Evolutionary conservation across 352 stramenopile genomes (phyloP).

Genomic region (Phytophthora colocasiae): DNA sequence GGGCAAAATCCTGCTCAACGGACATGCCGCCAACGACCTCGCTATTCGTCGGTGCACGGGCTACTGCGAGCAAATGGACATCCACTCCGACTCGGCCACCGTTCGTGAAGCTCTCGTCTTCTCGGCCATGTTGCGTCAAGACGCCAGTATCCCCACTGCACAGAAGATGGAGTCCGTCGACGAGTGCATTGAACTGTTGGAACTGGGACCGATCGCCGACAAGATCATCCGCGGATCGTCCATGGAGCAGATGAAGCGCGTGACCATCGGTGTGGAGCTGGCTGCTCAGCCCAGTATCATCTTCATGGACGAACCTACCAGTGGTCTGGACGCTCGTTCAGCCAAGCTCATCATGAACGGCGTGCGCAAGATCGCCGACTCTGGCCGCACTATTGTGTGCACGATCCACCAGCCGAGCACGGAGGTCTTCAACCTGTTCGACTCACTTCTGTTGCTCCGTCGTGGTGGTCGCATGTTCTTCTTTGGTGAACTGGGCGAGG

Average conservation of each 20-base stretch:
- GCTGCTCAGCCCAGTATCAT: slow-evolving; percentile 79
- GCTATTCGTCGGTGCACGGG: slow-evolving; percentile 27
- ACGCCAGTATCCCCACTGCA: slow-evolving; percentile 31
- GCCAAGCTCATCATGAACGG: slow-evolving; percentile 39
- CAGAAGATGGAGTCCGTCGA: slow-evolving; percentile 44
- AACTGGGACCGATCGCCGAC: slow-evolving; percentile 31
- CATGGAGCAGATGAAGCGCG: slow-evolving; percentile 53
- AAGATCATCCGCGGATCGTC: slow-evolving; percentile 50
- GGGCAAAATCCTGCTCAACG: slow-evolving; percentile 89
- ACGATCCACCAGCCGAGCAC: slow-evolving; percentile 35
- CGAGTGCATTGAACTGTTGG: slow-evolving; percentile 44
- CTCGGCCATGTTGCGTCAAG: slow-evolving; percentile 75
- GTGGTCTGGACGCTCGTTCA: slow-evolving; percentile 28
- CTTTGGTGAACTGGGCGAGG: slow-evolving; percentile 47
- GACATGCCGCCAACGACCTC: slow-evolving; percentile 54
- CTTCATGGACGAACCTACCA: slow-evolving; percentile 37
- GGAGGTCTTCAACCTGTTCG: slow-evolving; percentile 37
- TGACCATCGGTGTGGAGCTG: slow-evolving; percentile 66
- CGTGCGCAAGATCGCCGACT: slow-evolving; percentile 33
- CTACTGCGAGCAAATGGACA: slow-evolving; percentile 12
- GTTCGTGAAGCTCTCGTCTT: slow-evolving; percentile 90
- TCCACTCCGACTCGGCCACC: slow-evolving; percentile 43
- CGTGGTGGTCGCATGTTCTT: slow-evolving; percentile 37
- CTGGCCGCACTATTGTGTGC: no score
- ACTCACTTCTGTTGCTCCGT: slow-evolving; percentile 37